Evolutionary conservation across 345 rosid genomes (phyloP), one percentile per base, ranked within the genome.

Genomic region (Brassica rapa): DNA sequence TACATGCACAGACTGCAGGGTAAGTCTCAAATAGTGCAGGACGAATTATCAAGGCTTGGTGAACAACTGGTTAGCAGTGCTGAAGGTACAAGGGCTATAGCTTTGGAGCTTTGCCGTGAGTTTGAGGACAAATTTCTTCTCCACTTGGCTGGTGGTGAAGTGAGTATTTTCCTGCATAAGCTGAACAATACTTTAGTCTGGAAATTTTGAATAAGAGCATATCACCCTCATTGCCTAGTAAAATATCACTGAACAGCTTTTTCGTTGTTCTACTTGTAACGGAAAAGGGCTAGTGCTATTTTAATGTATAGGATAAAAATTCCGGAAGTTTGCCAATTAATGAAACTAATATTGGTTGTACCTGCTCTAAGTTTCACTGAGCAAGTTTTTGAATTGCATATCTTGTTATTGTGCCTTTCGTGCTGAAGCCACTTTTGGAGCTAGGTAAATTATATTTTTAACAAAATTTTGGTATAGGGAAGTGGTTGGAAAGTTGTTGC

Each of bases 401-500:
- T 56, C 35, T 35, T 67, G 15, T 67, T 2, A 4, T 79, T 25
- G 55, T 33, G 56, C 56, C 43, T 73, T 73, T 57, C 35, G 69
- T 73, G 66, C 74, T 25, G 71, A 53, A 62, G 73, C 33, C 70
- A 49, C 41, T 65, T 35, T 51, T 62, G 30, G 25, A 63, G 23
- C 75, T 64, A n/a, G 75, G 25, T 39, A 19, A 68, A 27, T 27
- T 27, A 29, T 61, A 35, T 65, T 43, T 55, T 9, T 68, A 69
- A 77, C 64, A 63, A 23, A 8, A 5, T 33, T 37, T 62, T 73
- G 30, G 49, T 71, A 80, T 85, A 96, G 99, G 99, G 99, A 79
- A 89, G 87, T 85, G 99, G 99, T 75, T 96, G 97, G 98, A 96
- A 93, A 83, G 86, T 96, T 84, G 99, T 96, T 82, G 92, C 96